phyloP scores from a whole-genome alignment of 176 grass and related monocot species.

The Musa schizocarpa region DNA sequence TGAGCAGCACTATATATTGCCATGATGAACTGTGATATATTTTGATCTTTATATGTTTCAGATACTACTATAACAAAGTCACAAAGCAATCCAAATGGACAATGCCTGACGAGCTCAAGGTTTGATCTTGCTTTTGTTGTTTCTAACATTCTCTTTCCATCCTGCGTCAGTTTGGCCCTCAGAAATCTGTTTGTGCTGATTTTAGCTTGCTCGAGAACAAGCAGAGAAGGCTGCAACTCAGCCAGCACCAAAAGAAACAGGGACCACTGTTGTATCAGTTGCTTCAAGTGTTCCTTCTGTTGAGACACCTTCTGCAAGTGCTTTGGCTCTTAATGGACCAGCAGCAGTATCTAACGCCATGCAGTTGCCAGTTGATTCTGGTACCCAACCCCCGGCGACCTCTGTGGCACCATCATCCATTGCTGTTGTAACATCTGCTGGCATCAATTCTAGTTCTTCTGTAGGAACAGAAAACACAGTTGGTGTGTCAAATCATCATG shows the following conservation, averaged over 20 bases:
- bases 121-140: constrained; percentile 24
- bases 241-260: constrained; percentile 24
- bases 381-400: constrained; percentile 21
- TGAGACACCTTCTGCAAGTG: constrained; percentile 5
- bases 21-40: background rate
- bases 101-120: constrained; percentile 95
- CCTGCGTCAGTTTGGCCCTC: constrained; percentile 5
- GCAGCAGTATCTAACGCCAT: constrained; percentile 33
- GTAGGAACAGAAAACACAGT: background rate
- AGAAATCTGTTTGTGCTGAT: background rate
- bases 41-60: constrained; percentile 6
- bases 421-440: constrained; percentile 26
- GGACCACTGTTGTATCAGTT: constrained; percentile 22
- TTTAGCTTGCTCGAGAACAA: constrained; percentile 81
- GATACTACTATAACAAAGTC: constrained; percentile 79
- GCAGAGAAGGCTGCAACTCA: constrained; percentile 51
- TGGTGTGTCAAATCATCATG: constrained; percentile 29
- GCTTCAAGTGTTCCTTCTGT: constrained; percentile 21
- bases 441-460: constrained; percentile 29
- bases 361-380: constrained; percentile 27
- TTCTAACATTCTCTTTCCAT: background rate
- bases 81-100: constrained; percentile 88
- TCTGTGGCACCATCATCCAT: constrained; percentile 16
- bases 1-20: background rate
- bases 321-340: constrained; percentile 11